Evolutionary conservation across 2,329 filamentous ascomycete species (phyloP), one percentile per base, ranked within the genome.

Genomic region (Fusarium staphyleae): DNA sequence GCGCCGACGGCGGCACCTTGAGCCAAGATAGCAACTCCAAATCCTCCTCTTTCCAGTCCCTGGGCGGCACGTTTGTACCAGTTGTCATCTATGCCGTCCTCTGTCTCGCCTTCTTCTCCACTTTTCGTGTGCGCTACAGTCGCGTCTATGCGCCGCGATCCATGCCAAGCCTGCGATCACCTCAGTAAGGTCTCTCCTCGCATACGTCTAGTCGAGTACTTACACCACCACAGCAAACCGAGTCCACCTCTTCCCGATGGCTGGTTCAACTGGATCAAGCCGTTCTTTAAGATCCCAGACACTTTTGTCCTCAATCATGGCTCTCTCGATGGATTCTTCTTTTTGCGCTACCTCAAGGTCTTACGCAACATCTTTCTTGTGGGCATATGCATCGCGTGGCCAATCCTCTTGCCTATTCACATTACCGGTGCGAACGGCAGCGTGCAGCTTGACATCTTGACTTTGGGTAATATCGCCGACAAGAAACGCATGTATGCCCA

Each of bases 251-350:
- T 88, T 0, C 84, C 87, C 3, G 78, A 70, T 19, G 87, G 88
- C 47, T 70, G 86, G 37, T 76, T 89, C 65, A 84, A 88, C 63
- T 92, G 89, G 89, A 73, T 91, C 52, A 74, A 75, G 9, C 77
- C 81, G 11, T 89, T 91, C 74, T 88, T 84, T 76, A 82, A 81
- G 64, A 81, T 84, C 35, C 82, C 83, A 3, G 93, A 98, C 70
- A 86, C 87, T 33, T 91, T 90, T 68, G 85, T 93, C 19, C 84
- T 98, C 16, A 90, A 95, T 68, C 91, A 96, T 76, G 91, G 93
- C 71, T 96, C 92, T 1, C 84, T 99, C 58, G 93, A 99, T 71
- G 90, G 89, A 26, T 98, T 93, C 73, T 86, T 98, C 44, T 91
- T 96, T 72, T 80, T 98, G 22, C 91, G 93, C 29, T 96, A 75